Base-by-base conservation (phyloP, 352 stramenopile genomes). In the Thalassiosira exigua region DNA sequence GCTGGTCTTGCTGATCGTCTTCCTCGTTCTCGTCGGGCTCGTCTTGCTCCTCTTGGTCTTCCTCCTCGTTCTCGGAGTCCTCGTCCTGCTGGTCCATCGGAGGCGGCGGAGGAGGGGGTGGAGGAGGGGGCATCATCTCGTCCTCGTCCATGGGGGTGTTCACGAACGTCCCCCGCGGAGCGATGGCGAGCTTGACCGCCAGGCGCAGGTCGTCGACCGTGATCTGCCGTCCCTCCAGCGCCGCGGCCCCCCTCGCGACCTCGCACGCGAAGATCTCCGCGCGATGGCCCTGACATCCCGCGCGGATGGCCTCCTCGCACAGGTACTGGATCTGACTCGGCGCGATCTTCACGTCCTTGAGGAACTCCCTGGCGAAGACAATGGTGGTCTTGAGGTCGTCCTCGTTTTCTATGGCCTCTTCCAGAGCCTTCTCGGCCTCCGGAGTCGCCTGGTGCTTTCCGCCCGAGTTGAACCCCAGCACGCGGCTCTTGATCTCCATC, bases 221-320 rank as follows among this genome's bases (percentile, higher is more conserved):
- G 0, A 91, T 71, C 21, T 29, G 69, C 57, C 80, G 78, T 29
- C 85, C 84, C 51, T 81, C 85, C 33, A 93, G 65, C 39, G 88
- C 88, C 9, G 87, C 87, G 33, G 70, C 86, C 48, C 87, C 82
- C 51, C 79, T 81, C 9, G 85, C 84, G n/a, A 91, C 85, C 68
- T 90, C 62, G 14, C 83, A 81, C 1, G 87, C 89, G 81, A 91
- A 92, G 56, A 94, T 92, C 60, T 94, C 89, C 19, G 85, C 89
- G 44, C 89, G 58, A 27, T 94, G 89, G n/a, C 89, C 89, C 71
- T 93, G 80, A 61, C 85, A 92, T 14, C 79, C 85, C 44, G 79
- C 85, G 33, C 85, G 62, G 24, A 73, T 88, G 21, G 89, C 86
- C 65, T 94, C 89, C 67, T 93, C 87, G 58, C 89, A 94, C 19